Evolutionary conservation across 1,284 basidiomycete genomes (phyloP), one percentile per base, ranked within the genome.

Genomic region (Leccinum subfulvum): DNA sequence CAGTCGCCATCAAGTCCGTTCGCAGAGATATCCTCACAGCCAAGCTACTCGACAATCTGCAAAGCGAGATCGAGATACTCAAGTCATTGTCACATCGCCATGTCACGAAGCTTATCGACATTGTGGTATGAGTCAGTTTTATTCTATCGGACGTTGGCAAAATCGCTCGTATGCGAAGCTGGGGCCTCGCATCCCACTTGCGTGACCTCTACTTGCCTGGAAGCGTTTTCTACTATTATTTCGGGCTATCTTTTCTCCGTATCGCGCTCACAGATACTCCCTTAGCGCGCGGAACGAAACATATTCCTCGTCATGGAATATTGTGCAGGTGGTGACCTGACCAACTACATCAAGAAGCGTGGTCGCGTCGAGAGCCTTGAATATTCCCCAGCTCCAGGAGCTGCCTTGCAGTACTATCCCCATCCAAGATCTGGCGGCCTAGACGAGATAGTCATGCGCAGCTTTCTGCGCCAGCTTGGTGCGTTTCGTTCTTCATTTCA

Each of bases 241-340:
- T 30, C 39, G 14, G 30, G 47, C 5, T n/a, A 26, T 51, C 3
- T 6, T 13, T 14, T 51, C 59, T 33, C 11, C 37, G n/a, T 49
- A n/a, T 59, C 33, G n/a, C 26, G 16, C 64, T 75, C 56, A 75
- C 49, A 21, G 1, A 18, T 28, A 35, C 54, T 63, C 61, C 54
- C 52, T 37, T 72, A 96, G 94, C 92, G 95, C 73, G 94, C 94
- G 30, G 92, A 96, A 69, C 85, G 87, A 62, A 89, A 97, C 75
- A 98, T 99, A 74, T 98, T 98, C 80, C 88, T 99, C 61, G 91
- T 99, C 73, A 99, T 99, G 91, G 95, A 97, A 71, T 98, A 89
- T 76, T 98, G 97, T 77, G 88, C 95, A 1, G 95, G 95, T 3
- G 95, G 95, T 13, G 97, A 99, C 76, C 86, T 99, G 53, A 94